A percentile compares a stretch with the other conserved stretches of the same genome.
These are phyloP conservation scores for Penicillium griseofulvum DNA, from an alignment of 2,329 filamentous ascomycete genomes.

Conservation along the genomic window DNA sequence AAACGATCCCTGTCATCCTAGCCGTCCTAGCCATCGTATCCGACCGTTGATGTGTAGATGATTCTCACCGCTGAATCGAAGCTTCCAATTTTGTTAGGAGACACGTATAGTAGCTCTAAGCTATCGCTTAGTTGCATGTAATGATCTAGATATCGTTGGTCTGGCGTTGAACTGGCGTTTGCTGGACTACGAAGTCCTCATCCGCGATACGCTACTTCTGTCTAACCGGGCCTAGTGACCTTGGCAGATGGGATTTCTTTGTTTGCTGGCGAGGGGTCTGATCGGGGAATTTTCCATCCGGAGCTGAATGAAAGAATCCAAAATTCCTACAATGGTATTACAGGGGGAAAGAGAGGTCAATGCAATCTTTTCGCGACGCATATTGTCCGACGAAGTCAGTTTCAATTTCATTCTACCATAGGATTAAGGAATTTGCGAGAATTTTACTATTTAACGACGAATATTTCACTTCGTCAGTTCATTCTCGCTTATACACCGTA, in stretches of 20 bases:
- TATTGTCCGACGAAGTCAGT: too few species aligned
- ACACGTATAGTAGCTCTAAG: background rate
- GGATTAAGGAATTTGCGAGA: too few species aligned
- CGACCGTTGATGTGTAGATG: background rate
- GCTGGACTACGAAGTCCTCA: background rate
- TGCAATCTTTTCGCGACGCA: background rate
- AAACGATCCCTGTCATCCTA: background rate
- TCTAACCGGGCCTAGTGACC: background rate
- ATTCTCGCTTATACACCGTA: too few species aligned
- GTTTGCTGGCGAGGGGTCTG: background rate
- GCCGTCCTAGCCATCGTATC: background rate
- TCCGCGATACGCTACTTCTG: background rate
- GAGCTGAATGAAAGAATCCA: background rate
- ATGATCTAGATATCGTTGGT: background rate
- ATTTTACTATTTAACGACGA: too few species aligned
- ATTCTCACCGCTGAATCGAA: background rate
- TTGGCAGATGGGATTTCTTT: background rate
- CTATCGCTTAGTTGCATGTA: background rate
- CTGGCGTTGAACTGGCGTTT: background rate
- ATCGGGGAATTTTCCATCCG: background rate
- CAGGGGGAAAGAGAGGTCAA: background rate
- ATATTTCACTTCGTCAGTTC: too few species aligned
- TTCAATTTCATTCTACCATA: too few species aligned
- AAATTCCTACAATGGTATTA: too few species aligned
- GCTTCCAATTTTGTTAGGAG: background rate